Evolutionary conservation across 2,329 filamentous ascomycete genomes (phyloP), one percentile per base, ranked within the genome.

Genomic region (Hymenoscyphus repandus): DNA sequence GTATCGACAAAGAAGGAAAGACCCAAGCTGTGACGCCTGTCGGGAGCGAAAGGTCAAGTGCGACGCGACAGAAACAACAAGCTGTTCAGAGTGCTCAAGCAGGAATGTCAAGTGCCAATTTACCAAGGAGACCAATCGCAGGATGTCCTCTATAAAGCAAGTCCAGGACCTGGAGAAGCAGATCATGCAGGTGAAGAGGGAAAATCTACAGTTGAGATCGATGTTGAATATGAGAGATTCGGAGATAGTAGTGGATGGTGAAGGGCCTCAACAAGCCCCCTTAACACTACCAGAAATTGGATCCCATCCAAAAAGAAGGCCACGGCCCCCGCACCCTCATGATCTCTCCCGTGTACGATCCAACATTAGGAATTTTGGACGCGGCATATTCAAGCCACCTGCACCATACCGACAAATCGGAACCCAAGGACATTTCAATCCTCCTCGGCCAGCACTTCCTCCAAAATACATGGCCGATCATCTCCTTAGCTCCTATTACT

Each of bases 141-240:
- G 93, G 55, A 99, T 99, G 93, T 97, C 93, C 15, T 97, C 92
- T 1, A 97, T 97, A 72, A 99, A 97, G 80, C 93, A 96, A 74
- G 88, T 97, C 11, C 93, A 97, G 70, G 93, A 99, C 67, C 76
- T 99, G 22, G 92, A 97, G 71, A 93, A 90, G 69, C 91, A 96
- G 69, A 81, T 96, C 63, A 80, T 86, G 42, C 79, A 85, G 47
- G 78, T 93, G 37, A 88, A 85, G 65, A 83, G 89, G 51, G 88
- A 96, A 67, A 91, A 96, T 63, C 78, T 75, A 50, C 85, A 83
- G 54, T 72, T 96, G 36, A 82, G 82, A 47, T 82, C 85, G 30
- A 80, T 84, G 62, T 70, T 89, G 39, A 71, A 70, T 46, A 55
- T 61, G 31, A 57, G 58, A 49, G 64, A 68, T n/a, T 59, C 65